Base-by-base conservation (phyloP, 495 filamentous ascomycete genomes). In the Hypomontagnella monticulosa region DNA sequence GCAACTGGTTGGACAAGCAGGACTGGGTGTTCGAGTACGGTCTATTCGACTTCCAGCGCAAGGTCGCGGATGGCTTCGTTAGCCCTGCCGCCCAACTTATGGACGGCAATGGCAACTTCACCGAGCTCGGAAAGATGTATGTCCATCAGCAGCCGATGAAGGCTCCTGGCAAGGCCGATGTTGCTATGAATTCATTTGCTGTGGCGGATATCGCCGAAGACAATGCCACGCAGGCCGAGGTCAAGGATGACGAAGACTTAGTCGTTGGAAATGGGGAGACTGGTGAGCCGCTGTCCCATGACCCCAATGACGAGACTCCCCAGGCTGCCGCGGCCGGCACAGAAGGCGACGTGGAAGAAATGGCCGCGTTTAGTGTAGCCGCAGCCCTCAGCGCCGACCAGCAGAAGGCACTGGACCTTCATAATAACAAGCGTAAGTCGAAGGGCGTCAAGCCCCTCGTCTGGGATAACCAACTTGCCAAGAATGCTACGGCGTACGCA, bases 41-140 rank as follows among this genome's bases (percentile, higher is more conserved):
- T 2, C 77, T 80, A 15, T 83, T 81, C 55, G 80, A 79, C 12
- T 81, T 79, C 60, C 79, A 79, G 70, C 59, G 70, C 23, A 69
- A 79, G 16, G 58, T 72, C 19, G 77, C 79, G 32, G 78, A 83
- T 52, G 58, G 57, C 38, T 83, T 80, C 57, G 79, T 83, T 20
- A 81, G 80, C 63, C 78, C 78, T 0, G 74, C 63, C 15, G 80
- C 78, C 27, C 79, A 80, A 69, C 71, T 83, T 55, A 83, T 83
- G 79, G 75, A 80, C 32, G 37, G 54, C 3, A 72, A 81, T 48
- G 79, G 79, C 33, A 67, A 62, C 37, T 78, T 83, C 33, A 81
- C 71, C 14, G 62, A 68, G 7, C 67, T 81, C 36, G 79, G 79
- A 62, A 51, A 72, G 3, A 76, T 78, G 68, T 72, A 80, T 50